Evolutionary conservation across 1,284 basidiomycete genomes (phyloP).

Genomic region (Cystobasidium sp.): DNA sequence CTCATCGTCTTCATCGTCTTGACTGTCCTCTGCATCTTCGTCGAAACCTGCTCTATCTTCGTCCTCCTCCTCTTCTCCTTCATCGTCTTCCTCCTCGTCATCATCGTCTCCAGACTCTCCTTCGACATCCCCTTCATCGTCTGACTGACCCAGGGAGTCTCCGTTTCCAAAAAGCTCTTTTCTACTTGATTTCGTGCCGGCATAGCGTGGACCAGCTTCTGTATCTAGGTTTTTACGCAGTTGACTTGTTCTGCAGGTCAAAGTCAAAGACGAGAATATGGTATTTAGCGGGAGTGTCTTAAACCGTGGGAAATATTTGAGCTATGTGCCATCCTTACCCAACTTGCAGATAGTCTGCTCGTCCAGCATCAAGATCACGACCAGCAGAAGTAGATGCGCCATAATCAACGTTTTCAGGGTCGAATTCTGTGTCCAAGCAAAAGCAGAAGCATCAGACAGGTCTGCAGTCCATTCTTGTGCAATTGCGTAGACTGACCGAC

Average conservation of each 20-base stretch:
- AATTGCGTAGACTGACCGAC: constrained; percentile 61
- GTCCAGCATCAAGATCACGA: constrained; percentile 58
- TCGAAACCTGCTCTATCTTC: constrained; percentile 57
- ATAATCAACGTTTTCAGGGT: constrained; percentile 70
- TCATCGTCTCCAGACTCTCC: constrained; percentile 46
- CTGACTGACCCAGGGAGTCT: constrained; percentile 45
- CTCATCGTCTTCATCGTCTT: constrained; percentile 54
- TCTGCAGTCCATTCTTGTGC: constrained; percentile 39
- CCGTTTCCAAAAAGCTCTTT: constrained; percentile 62
- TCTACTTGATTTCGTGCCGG: constrained; percentile 68
- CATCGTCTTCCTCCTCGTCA: constrained; percentile 37
- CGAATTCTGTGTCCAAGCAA: constrained; percentile 64
- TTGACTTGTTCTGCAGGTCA: constrained; percentile 65
- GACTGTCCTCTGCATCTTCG: constrained; percentile 42
- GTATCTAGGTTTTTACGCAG: constrained; percentile 66
- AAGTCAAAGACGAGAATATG: neutral
- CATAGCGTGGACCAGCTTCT: constrained; percentile 66
- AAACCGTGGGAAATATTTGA: neutral
- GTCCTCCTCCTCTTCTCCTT: constrained; percentile 46
- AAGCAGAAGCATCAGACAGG: constrained; percentile 20
- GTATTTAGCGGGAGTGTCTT: constrained; percentile 8
- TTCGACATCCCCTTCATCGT: constrained; percentile 51
- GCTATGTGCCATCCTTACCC: constrained; percentile 62
- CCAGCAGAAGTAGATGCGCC: constrained; percentile 55
- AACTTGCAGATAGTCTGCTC: constrained; percentile 80